These are phyloP conservation scores for Collybia nuda DNA, from an alignment of 768 basidiomycete genomes.

Conservation along the genomic window DNA sequence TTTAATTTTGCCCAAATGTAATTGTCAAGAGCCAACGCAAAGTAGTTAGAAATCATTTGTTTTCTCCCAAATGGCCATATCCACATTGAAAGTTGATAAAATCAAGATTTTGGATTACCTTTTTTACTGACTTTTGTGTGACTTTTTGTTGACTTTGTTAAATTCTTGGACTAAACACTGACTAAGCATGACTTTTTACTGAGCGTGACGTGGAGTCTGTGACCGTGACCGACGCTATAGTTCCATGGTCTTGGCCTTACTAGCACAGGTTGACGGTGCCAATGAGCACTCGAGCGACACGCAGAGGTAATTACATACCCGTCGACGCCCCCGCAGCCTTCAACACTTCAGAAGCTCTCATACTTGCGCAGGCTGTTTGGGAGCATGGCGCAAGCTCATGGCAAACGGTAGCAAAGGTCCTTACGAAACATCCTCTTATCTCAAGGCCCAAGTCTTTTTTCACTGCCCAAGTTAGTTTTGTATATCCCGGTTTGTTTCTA, in stretches of 20 bases:
- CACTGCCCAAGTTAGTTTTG: conserved; percentile 56
- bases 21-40: too few relatives aligned
- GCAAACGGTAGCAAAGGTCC: conserved; percentile 61
- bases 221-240: not conserved
- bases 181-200: too few relatives aligned
- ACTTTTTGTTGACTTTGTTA: too few relatives aligned
- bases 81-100: too few relatives aligned
- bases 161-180: too few relatives aligned
- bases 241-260: not conserved
- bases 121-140: too few relatives aligned
- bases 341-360: conserved; percentile 62
- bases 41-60: too few relatives aligned
- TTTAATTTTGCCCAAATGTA: too few relatives aligned
- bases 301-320: conserved; percentile 10
- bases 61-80: too few relatives aligned
- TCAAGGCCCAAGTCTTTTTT: conserved; percentile 64
- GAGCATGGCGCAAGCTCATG: conserved; percentile 75
- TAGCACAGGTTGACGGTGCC: too few relatives aligned
- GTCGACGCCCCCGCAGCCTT: conserved; percentile 20
- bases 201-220: too few relatives aligned
- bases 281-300: conserved; percentile 32
- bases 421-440: conserved; percentile 72
- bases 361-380: conserved; percentile 86
- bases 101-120: too few relatives aligned
- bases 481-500: conserved; percentile 7